Evolutionary conservation across 495 filamentous ascomycete species (phyloP).

Genomic region (Patellaria atrata): DNA sequence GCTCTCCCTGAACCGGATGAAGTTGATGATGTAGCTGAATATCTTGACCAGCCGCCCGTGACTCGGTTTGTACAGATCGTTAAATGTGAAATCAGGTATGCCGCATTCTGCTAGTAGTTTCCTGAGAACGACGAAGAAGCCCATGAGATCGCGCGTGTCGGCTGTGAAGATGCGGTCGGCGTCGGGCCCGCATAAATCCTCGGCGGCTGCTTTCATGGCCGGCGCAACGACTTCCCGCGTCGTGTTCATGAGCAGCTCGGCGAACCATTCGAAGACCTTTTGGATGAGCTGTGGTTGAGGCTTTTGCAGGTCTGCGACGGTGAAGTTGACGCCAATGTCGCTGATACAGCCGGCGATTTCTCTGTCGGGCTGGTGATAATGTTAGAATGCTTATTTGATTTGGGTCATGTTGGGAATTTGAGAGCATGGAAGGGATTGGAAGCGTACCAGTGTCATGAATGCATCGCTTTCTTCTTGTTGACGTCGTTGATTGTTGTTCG

Average conservation of each 20-base stretch:
- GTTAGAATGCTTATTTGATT: no score
- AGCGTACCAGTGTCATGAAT: constrained; percentile 67
- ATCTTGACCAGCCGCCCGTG: constrained; percentile 78
- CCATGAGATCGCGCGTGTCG: constrained; percentile 85
- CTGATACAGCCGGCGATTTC: constrained; percentile 95
- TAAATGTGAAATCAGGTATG: constrained; percentile 84
- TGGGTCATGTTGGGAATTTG: not conserved
- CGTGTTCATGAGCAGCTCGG: constrained; percentile 79
- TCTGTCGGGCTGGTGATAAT: constrained; percentile 45
- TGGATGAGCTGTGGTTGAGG: constrained; percentile 88
- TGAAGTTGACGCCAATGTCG: constrained; percentile 85
- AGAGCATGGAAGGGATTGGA: no score
- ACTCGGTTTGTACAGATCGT: constrained; percentile 77
- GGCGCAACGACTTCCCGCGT: constrained; percentile 85
- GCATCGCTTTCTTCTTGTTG: constrained; percentile 73
- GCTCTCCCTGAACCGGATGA: constrained; percentile 87
- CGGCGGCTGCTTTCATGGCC: constrained; percentile 77
- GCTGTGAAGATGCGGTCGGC: constrained; percentile 60
- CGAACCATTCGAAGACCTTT: constrained; percentile 95
- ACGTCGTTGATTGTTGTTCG: constrained; percentile 37
- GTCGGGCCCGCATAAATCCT: constrained; percentile 70
- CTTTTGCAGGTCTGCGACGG: constrained; percentile 77
- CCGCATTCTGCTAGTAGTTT: constrained; percentile 71
- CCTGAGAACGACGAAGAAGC: constrained; percentile 69
- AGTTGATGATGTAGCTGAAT: constrained; percentile 95